A percentile compares a stretch with the other conserved stretches of the same genome.
These are phyloP conservation scores for Plicaturopsis crispa DNA, from an alignment of 768 basidiomycete species.

Conservation along the genomic window DNA sequence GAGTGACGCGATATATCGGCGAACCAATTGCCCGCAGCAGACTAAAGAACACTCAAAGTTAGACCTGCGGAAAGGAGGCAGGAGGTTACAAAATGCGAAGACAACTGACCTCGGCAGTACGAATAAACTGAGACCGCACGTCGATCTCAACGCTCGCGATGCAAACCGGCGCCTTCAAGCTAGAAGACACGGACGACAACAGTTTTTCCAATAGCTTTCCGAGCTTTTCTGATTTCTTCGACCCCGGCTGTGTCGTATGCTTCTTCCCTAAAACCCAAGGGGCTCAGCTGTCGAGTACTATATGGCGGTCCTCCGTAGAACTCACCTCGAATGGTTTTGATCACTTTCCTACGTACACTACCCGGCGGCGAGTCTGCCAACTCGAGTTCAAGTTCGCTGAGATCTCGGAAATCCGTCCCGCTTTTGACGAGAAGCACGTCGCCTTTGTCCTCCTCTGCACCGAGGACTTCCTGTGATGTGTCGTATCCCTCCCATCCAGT, in stretches of 20 bases:
- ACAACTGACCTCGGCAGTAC: conserved; percentile 55
- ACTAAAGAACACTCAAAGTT: conserved; percentile 29
- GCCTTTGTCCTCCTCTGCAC: conserved; percentile 66
- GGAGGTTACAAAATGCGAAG: not conserved
- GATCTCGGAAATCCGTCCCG: conserved; percentile 84
- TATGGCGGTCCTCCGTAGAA: not conserved
- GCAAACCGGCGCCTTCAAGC: conserved; percentile 73
- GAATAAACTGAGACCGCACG: conserved; percentile 65
- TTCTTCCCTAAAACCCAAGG: conserved; percentile 44
- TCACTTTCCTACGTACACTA: conserved; percentile 57
- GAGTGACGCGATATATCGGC: conserved; percentile 79
- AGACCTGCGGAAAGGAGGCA: conserved; percentile 1
- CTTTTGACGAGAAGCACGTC: conserved; percentile 76
- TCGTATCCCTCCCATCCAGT: conserved; percentile 64
- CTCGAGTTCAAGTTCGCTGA: conserved; percentile 67
- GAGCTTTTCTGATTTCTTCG: conserved; percentile 48
- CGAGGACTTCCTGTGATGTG: conserved; percentile 40
- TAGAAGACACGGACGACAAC: conserved; percentile 58
- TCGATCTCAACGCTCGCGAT: conserved; percentile 61
- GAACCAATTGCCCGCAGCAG: conserved; percentile 73
- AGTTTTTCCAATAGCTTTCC: conserved; percentile 52
- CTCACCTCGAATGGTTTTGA: conserved; percentile 55
- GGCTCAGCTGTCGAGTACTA: not conserved
- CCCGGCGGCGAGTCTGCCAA: conserved; percentile 52
- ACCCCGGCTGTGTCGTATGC: conserved; percentile 52